These are phyloP conservation scores for Lachnellula arida DNA, from an alignment of 2,329 filamentous ascomycete species.

Conservation along the genomic window DNA sequence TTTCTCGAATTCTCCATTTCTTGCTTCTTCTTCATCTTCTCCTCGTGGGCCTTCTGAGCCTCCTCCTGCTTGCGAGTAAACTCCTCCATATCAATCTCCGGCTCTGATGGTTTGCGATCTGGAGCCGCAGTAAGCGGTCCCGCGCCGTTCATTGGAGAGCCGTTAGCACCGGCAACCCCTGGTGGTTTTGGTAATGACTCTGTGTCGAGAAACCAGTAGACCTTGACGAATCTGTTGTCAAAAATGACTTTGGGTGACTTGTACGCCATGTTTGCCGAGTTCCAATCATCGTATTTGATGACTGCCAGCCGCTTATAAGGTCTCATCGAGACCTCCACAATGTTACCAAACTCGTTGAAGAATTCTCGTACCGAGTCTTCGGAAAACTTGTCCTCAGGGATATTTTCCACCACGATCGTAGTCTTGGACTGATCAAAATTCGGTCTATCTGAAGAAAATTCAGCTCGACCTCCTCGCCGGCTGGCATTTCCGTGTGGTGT, in stretches of 20 bases:
- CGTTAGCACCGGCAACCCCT: slow-evolving; percentile 29
- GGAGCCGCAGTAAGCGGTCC: slow-evolving; percentile 19
- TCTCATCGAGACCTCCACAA: slow-evolving; percentile 61
- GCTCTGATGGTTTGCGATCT: slow-evolving; percentile 26
- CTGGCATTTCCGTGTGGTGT: slow-evolving; percentile 12
- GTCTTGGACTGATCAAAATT: slow-evolving; percentile 59
- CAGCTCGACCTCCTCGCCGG: slow-evolving; percentile 36
- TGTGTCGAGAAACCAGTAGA: slow-evolving; percentile 68
- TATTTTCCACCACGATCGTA: slow-evolving; percentile 71
- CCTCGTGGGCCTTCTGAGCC: slow-evolving; percentile 64
- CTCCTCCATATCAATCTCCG: slow-evolving; percentile 64
- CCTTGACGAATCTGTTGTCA: slow-evolving; percentile 80
- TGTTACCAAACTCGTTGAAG: slow-evolving; percentile 67
- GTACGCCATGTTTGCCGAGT: slow-evolving; percentile 64
- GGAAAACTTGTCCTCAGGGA: slow-evolving; percentile 65
- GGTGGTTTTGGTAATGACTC: slow-evolving; percentile 28
- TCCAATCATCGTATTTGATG: slow-evolving; percentile 64
- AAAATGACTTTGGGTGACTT: slow-evolving; percentile 76
- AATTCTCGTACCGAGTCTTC: slow-evolving; percentile 63
- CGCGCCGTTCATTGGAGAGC: slow-evolving; percentile 26
- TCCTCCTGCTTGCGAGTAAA: slow-evolving; percentile 65
- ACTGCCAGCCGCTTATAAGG: slow-evolving; percentile 62
- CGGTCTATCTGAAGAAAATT: slow-evolving; percentile 61
- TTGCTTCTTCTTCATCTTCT: slow-evolving; percentile 56
- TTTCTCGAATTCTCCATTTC: slow-evolving; percentile 58